Percentiles rank a stretch among this genome's conserved stretches.
Conservation (phyloP, 768 basidiomycete genomes). For the Butyriboletus loyo region DNA sequence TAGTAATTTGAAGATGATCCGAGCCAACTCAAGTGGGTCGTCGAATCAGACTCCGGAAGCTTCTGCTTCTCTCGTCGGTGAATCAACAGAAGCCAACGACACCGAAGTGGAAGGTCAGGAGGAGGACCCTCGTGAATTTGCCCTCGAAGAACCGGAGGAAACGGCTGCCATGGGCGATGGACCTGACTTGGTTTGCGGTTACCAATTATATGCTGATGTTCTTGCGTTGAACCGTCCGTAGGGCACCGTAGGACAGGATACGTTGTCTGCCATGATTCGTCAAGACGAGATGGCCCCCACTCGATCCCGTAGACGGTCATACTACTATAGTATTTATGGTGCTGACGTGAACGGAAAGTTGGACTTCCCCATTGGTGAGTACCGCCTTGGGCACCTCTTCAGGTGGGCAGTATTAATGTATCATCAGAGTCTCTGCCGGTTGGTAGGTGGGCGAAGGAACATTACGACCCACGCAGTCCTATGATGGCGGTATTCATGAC, state of each 20-base stretch:
- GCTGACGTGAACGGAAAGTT: conserved; percentile 47
- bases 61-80: conserved; percentile 6
- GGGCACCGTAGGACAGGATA: conserved; percentile 73
- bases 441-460: conserved; percentile 56
- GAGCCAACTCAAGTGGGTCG: conserved; percentile 18
- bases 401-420: not conserved
- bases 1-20: conserved; percentile 30
- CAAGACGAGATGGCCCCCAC: conserved; percentile 65
- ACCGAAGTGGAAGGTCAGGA: conserved; percentile 11
- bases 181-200: conserved; percentile 24
- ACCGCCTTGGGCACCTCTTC: not conserved
- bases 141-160: conserved; percentile 18
- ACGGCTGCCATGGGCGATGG: conserved; percentile 9
- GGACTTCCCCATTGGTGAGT: conserved; percentile 56
- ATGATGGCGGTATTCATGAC: conserved; percentile 67
- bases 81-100: conserved; percentile 9
- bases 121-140: conserved; percentile 17
- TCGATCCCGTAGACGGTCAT: conserved; percentile 55
- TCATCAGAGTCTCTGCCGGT: conserved; percentile 52
- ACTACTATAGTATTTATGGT: conserved; percentile 40
- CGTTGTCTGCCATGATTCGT: conserved; percentile 68
- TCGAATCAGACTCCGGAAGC: conserved; percentile 5
- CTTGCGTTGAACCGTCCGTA: conserved; percentile 26
- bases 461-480: conserved; percentile 54
- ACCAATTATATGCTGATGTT: not conserved